Conservation (phyloP, 352 stramenopile genomes). For the Phytophthora pluvialis region DNA sequence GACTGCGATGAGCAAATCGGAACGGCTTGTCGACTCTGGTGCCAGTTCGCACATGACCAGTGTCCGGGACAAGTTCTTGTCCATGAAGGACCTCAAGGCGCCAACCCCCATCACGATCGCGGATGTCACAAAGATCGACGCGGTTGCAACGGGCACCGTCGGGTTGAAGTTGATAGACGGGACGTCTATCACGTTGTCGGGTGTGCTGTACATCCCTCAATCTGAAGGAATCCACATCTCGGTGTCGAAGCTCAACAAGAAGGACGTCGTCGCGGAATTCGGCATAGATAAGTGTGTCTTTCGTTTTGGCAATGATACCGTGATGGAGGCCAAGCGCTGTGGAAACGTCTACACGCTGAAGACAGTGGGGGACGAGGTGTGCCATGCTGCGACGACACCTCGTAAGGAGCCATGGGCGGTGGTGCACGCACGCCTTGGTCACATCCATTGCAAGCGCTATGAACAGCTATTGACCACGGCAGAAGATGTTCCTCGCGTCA, state of each 20-base stretch:
- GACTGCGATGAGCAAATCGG: constrained; percentile 4
- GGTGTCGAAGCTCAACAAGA: constrained; percentile 25
- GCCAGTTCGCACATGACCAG: constrained; percentile 28
- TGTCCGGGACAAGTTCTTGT: constrained; percentile 21
- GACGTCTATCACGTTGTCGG: too few species aligned
- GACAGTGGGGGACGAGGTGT: constrained; percentile 23
- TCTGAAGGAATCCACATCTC: constrained; percentile 21
- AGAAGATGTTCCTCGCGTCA: constrained; percentile 12
- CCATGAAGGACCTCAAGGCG: constrained; percentile 16
- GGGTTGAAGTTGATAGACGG: constrained; percentile 15
- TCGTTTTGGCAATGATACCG: constrained; percentile 2
- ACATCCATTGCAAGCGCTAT: constrained; percentile 23
- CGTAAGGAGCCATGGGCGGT: constrained; percentile 12
- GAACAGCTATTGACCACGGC: constrained; percentile 19
- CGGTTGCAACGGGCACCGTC: constrained; percentile 24
- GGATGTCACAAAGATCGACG: constrained; percentile 26
- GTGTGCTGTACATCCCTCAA: constrained; percentile 24
- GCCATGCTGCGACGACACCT: constrained; percentile 8
- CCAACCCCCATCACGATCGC: constrained; percentile 17
- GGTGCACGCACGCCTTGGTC: constrained; percentile 8
- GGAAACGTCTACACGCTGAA: constrained; percentile 29
- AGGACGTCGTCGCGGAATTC: constrained; percentile 19
- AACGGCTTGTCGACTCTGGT: constrained; percentile 25
- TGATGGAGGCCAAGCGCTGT: constrained; percentile 24
- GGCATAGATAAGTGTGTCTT: constrained; percentile 25